Evolutionary conservation across 2,329 filamentous ascomycete species (phyloP), one percentile per base, ranked within the genome.

Genomic region (Stachybotrys echinatus): DNA sequence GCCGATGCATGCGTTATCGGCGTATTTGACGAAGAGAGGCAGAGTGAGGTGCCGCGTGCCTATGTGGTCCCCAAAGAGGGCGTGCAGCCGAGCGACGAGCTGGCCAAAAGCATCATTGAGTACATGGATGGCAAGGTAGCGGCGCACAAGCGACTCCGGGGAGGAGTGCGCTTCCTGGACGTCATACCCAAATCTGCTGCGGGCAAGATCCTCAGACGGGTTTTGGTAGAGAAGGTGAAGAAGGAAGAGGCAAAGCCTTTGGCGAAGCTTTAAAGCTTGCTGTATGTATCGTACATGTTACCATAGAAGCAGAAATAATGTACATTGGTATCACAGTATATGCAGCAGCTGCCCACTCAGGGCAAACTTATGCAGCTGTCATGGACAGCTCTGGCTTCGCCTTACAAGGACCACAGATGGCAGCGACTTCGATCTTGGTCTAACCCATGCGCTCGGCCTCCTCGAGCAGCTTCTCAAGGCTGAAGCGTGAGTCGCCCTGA

Each of bases 391-490:
- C 14, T 14, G 27, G 27, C 27, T 37, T 37, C 39, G 40, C 27
- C 17, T 43, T 37, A n/a, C 45, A 42, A 38, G 18, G 22, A 3
- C 48, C n/a, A n/a, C n/a, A n/a, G n/a, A n/a, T n/a, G n/a, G n/a
- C n/a, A n/a, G n/a, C n/a, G n/a, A 34, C 27, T 34, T 3, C 27
- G 3, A 3, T 18, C 21, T 44, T 18, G 19, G 8, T 54, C 64
- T 65, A 83, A 47, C 72, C 79, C 63, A 95, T 73, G 70, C 84
- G 89, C 78, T 97, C 92, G 1, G 89, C 85, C 75, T 97, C 92
- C 57, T 95, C 89, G 53, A 99, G 69, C 62, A 99, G 67, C 67
- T 85, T 84, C 66, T 96, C 88, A 6, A 99, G 79, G 58, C 81
- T 89, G 65, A 99, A 99, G 48, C 76, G 76, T 51, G 72, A 72